Conservation (phyloP, 2,329 filamentous ascomycete genomes). For the Thielaviopsis musarum region DNA sequence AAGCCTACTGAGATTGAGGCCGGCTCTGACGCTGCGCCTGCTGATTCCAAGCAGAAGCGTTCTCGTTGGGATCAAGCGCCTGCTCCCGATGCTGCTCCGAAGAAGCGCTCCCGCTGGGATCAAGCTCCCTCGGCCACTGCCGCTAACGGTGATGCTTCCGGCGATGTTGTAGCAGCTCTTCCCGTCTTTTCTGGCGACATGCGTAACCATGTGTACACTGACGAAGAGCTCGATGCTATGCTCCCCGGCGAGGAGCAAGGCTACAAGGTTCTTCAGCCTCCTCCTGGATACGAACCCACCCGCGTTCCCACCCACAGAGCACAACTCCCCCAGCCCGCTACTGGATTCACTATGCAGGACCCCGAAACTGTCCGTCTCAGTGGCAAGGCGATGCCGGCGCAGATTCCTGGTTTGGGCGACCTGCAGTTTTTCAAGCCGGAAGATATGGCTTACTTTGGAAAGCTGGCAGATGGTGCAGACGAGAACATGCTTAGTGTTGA, state of each 20-base stretch:
- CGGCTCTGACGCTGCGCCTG: constrained; percentile 26
- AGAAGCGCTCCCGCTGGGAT: constrained; percentile 80
- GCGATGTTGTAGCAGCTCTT: constrained; percentile 42
- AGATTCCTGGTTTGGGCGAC: constrained; percentile 91
- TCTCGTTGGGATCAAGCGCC: constrained; percentile 82
- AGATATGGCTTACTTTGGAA: constrained; percentile 97
- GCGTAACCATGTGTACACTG: constrained; percentile 68
- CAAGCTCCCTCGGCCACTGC: constrained; percentile 72
- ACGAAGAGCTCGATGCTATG: constrained; percentile 86
- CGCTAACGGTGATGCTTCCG: constrained; percentile 54
- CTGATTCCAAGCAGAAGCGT: constrained; percentile 46
- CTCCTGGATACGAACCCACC: constrained; percentile 78
- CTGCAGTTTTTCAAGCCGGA: constrained; percentile 97
- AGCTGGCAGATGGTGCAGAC: constrained; percentile 84
- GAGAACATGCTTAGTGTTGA: constrained; percentile 87
- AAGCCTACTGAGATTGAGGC: constrained; percentile 30
- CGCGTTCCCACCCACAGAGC: constrained; percentile 61
- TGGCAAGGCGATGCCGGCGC: constrained; percentile 81
- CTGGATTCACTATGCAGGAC: constrained; percentile 95
- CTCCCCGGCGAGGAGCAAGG: constrained; percentile 77
- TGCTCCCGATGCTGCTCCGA: constrained; percentile 39
- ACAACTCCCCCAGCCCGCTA: constrained; percentile 44
- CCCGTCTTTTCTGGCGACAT: constrained; percentile 73
- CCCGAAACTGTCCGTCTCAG: constrained; percentile 67
- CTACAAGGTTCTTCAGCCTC: constrained; percentile 81